Base-by-base conservation (phyloP, 257 asterid genomes). In the Solanum chmielewskii region DNA sequence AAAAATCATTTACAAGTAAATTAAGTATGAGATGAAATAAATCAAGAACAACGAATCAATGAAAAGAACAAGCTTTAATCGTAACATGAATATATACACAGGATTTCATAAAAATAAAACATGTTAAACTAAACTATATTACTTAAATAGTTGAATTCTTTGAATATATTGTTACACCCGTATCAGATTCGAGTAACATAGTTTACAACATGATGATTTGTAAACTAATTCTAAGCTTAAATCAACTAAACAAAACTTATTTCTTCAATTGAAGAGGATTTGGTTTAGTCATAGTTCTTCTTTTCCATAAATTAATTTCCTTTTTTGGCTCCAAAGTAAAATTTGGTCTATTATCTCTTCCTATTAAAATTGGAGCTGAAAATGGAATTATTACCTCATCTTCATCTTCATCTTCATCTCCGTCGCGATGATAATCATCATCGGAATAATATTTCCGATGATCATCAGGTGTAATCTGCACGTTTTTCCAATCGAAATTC, bases 251-350 rank as follows among this genome's bases (percentile, higher is more conserved):
- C n/a, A 10, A 10, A 29, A 7, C 68, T 80, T 80, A 80, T 29
- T 80, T 16, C 29, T 80, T 80, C 68, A 80, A 80, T 29, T 93
- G 94, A 81, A 95, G 95, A 23, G 95, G 96, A 88, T 86, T 89
- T 29, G 98, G 99, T 90, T 89, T 92, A 35, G 94, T 91, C 98
- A 94, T 89, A 6, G 96, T 95, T 92, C 99, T 92, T 86, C 98
- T 93, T 52, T 92, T 94, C 99, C 99, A 95, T 88, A 96, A 84
- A 92, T 96, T 96, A 74, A 96, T 93, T 89, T 96, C 98, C 87
- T 93, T 95, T 89, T 91, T 96, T 86, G 97, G 96, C 93, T 94
- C 94, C 94, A 93, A 89, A 7, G 33, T 85, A 83, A 74, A 82
- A n/a, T 64, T 69, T 44, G 87, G 64, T n/a, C 33, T 86, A 52